Percentiles rank a stretch among this genome's conserved stretches.
Evolutionary conservation across 2,329 filamentous ascomycete genomes (phyloP).

Genomic region (Arthrinium phaeospermum): DNA sequence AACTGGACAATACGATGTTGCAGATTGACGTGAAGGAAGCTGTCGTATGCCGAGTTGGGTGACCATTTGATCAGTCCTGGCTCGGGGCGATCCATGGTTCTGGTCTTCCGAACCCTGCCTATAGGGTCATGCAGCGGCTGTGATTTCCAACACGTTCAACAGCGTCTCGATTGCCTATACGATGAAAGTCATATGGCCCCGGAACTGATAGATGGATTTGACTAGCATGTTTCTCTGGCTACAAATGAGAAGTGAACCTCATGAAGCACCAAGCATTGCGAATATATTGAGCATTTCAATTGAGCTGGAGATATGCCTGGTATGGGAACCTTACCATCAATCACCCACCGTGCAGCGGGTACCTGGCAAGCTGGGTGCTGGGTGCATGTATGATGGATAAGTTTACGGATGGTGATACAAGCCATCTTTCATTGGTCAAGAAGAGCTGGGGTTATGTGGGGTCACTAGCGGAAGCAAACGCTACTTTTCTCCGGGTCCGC

Average conservation of each 20-base stretch:
- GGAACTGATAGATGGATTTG: background rate
- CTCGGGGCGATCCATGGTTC: constrained; percentile 61
- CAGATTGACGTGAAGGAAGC: constrained; percentile 69
- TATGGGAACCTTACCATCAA: background rate
- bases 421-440: background rate
- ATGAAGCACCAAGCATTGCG: background rate
- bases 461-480: background rate
- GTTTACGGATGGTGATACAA: background rate
- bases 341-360: background rate
- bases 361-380: background rate
- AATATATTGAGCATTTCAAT: background rate
- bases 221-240: background rate
- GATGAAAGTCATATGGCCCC: constrained; percentile 8
- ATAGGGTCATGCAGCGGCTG: constrained; percentile 21
- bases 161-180: background rate
- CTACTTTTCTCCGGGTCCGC: constrained; percentile 15
- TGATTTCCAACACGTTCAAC: constrained; percentile 19
- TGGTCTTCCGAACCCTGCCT: constrained; percentile 32
- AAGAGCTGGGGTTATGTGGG: background rate
- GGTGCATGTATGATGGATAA: background rate
- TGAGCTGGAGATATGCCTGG: background rate
- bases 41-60: constrained; percentile 61
- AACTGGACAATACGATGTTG: constrained; percentile 68
- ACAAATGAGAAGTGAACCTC: background rate
- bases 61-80: constrained; percentile 72